phyloP scores from a whole-genome alignment of 2,329 filamentous ascomycete genomes.

The Penicillium sp. region DNA sequence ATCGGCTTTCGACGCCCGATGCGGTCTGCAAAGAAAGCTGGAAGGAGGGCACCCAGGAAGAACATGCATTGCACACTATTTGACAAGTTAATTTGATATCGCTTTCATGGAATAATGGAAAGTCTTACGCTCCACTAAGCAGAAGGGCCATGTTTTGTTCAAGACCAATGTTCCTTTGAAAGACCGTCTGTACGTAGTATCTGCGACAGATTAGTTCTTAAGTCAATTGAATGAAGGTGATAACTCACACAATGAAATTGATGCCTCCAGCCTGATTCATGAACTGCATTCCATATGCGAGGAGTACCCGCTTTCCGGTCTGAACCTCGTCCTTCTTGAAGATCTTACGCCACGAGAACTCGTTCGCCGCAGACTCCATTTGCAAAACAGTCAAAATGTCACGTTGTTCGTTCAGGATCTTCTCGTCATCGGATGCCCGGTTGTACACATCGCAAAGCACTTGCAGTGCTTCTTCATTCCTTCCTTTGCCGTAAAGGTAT shows the following conservation, averaged over 20 bases:
- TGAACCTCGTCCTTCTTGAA: constrained; percentile 47
- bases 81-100: too few relatives aligned
- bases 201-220: too few relatives aligned
- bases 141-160: too few relatives aligned
- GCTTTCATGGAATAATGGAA: too few relatives aligned
- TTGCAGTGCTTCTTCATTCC: constrained; percentile 31
- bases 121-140: too few relatives aligned
- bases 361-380: constrained; percentile 36
- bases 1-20: constrained; percentile 42
- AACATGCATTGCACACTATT: too few relatives aligned
- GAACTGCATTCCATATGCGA: constrained; percentile 52
- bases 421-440: constrained; percentile 21
- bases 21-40: constrained; percentile 49
- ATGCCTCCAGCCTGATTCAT: constrained; percentile 55
- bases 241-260: constrained; percentile 46
- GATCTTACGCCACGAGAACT: constrained; percentile 43
- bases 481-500: constrained; percentile 48
- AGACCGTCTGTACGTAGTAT: too few relatives aligned
- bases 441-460: constrained; percentile 33
- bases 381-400: constrained; percentile 49
- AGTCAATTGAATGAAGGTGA: neutral
- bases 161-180: too few relatives aligned
- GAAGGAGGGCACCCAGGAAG: too few relatives aligned
- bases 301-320: constrained; percentile 47
- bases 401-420: constrained; percentile 32